phyloP scores from a whole-genome alignment of 805 yeast genomes.

The Metschnikowia corniflorae region DNA sequence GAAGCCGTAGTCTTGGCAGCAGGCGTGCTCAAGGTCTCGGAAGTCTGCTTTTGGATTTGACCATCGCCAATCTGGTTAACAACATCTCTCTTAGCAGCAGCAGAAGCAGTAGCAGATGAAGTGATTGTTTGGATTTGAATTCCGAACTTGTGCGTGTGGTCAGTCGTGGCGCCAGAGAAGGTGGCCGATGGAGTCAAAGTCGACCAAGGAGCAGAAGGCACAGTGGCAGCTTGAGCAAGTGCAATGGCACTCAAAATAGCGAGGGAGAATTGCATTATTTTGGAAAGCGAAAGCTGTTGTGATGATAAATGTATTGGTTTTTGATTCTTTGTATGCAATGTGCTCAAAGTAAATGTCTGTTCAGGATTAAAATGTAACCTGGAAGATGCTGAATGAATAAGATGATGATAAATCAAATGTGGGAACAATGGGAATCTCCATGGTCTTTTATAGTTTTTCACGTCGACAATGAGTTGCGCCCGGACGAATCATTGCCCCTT shows the following conservation, averaged over 20 bases:
- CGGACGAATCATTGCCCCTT: slow-evolving; percentile 7
- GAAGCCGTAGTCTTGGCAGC: slow-evolving; percentile 29
- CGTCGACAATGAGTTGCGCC: not conserved
- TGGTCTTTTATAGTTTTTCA: slow-evolving; percentile 3
- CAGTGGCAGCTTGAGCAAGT: slow-evolving; percentile 56
- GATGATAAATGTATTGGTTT: not conserved
- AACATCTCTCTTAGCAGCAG: slow-evolving; percentile 29
- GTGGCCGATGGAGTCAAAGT: slow-evolving; percentile 65
- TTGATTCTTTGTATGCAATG: not conserved
- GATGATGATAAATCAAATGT: not conserved
- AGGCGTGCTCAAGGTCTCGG: slow-evolving; percentile 27
- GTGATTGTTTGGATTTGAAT: slow-evolving; percentile 54
- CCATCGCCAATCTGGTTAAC: slow-evolving; percentile 62
- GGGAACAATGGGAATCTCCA: not conserved
- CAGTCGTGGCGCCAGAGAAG: slow-evolving; percentile 53
- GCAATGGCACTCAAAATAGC: slow-evolving; percentile 38
- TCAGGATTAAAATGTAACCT: not conserved
- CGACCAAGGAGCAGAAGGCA: slow-evolving; percentile 66
- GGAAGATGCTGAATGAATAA: not conserved
- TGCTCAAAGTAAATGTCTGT: not conserved
- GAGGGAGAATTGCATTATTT: slow-evolving; percentile 15
- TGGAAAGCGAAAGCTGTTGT: not conserved
- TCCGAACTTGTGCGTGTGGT: slow-evolving; percentile 58
- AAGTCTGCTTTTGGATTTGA: slow-evolving; percentile 48
- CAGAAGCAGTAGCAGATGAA: slow-evolving; percentile 23